A percentile compares a stretch with the other conserved stretches of the same genome.
Evolutionary conservation across 2,329 filamentous ascomycete genomes (phyloP).

Genomic region (Trichothecium roseum): DNA sequence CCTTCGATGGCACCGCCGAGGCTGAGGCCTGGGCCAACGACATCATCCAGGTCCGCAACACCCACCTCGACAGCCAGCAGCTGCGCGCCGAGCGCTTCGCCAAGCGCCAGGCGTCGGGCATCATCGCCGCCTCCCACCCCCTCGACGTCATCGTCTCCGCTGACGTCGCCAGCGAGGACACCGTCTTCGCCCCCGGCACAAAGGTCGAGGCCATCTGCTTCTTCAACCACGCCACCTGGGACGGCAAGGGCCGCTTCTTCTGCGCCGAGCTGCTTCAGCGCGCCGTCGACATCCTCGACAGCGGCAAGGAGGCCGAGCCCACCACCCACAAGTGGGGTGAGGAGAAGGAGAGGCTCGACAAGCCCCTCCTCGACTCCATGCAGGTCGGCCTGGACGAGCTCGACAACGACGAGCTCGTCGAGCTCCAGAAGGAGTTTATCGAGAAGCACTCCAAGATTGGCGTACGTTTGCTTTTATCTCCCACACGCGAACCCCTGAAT

Average conservation of each 20-base stretch:
- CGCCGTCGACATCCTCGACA: constrained; percentile 1
- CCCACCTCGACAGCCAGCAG: not conserved
- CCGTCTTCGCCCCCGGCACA: not conserved
- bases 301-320: not conserved
- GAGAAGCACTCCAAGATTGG: no score
- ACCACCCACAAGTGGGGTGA: constrained; percentile 2
- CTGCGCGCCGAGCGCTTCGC: constrained; percentile 1
- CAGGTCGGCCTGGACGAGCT: constrained; percentile 1
- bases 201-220: constrained; percentile 1
- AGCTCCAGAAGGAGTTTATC: no score
- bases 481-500: no score
- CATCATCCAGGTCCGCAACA: not conserved
- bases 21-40: constrained; percentile 1
- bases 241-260: constrained; percentile 2
- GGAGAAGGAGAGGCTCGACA: constrained; percentile 3
- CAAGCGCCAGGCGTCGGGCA: not conserved
- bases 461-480: no score
- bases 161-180: constrained; percentile 1
- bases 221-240: constrained; percentile 2
- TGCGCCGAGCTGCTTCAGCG: constrained; percentile 1
- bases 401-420: not conserved
- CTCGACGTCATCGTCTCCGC: constrained; percentile 3
- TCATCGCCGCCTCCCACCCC: not conserved
- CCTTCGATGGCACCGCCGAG: constrained; percentile 1
- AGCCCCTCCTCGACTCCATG: constrained; percentile 2